A percentile compares a stretch with the other conserved stretches of the same genome.
Evolutionary conservation across 768 basidiomycete genomes (phyloP).

Genomic region (Pholiota microspora): DNA sequence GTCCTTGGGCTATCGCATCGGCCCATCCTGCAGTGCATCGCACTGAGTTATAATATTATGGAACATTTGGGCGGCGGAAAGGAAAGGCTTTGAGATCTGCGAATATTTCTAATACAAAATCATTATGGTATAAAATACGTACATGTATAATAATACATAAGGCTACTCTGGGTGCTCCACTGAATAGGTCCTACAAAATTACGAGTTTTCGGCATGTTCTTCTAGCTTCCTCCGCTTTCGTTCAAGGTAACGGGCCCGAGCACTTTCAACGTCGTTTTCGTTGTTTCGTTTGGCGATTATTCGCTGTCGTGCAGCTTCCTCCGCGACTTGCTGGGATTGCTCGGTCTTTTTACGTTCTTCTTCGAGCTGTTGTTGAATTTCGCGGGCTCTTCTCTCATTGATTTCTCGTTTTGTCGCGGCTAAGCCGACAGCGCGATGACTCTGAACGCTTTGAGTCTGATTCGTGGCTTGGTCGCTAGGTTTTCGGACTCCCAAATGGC

Average conservation of each 20-base stretch:
- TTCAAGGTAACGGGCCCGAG: slow-evolving; percentile 70
- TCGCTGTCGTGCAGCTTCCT: slow-evolving; percentile 64
- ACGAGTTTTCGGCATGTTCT: slow-evolving; percentile 14
- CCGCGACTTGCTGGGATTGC: slow-evolving; percentile 54
- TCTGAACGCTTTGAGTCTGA: slow-evolving; percentile 27
- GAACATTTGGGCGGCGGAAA: too few relatives aligned
- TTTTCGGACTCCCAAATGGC: slow-evolving; percentile 54
- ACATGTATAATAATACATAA: slow-evolving; percentile 6
- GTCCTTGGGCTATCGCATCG: slow-evolving; percentile 31
- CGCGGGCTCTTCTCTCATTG: slow-evolving; percentile 74
- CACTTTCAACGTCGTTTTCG: slow-evolving; percentile 69
- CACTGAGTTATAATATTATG: too few relatives aligned
- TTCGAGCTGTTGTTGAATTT: slow-evolving; percentile 77
- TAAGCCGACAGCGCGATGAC: slow-evolving; percentile 78
- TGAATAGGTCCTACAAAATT: neutral
- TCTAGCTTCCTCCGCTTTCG: slow-evolving; percentile 80
- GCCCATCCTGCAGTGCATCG: slow-evolving; percentile 1
- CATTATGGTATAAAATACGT: slow-evolving; percentile 10
- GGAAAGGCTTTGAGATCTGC: too few relatives aligned
- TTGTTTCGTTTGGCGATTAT: slow-evolving; percentile 74
- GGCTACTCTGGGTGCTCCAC: neutral
- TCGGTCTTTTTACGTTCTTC: slow-evolving; percentile 64
- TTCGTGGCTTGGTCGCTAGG: slow-evolving; percentile 19
- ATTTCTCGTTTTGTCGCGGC: slow-evolving; percentile 82
- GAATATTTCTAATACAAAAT: slow-evolving; percentile 8